phyloP scores from a whole-genome alignment of 2,329 filamentous ascomycete species.

The Fusarium praegraminearum region DNA sequence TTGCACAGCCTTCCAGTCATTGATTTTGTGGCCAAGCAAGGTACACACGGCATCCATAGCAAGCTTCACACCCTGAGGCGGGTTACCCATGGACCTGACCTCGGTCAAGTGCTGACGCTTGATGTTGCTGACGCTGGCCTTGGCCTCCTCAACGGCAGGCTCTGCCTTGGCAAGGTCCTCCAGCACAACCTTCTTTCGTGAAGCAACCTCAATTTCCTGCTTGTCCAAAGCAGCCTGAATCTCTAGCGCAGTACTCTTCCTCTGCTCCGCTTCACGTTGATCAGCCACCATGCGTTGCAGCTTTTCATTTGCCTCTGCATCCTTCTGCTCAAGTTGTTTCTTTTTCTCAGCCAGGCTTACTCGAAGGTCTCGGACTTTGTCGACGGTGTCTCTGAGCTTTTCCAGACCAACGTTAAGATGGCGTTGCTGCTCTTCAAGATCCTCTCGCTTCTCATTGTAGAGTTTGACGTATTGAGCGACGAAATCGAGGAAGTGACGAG shows the following conservation, averaged over 20 bases:
- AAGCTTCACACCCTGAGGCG: slow-evolving; percentile 89
- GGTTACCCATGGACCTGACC: slow-evolving; percentile 96
- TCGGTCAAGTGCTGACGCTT: slow-evolving; percentile 97
- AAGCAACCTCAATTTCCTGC: slow-evolving; percentile 88
- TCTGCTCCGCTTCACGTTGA: slow-evolving; percentile 92
- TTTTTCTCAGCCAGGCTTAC: slow-evolving; percentile 95
- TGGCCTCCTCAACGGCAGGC: slow-evolving; percentile 91
- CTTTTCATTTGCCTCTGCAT: slow-evolving; percentile 96
- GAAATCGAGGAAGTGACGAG: slow-evolving; percentile 97
- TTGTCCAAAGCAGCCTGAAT: slow-evolving; percentile 88
- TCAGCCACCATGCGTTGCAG: slow-evolving; percentile 97
- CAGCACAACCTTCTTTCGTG: slow-evolving; percentile 85
- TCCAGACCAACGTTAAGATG: slow-evolving; percentile 98
- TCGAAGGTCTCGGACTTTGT: slow-evolving; percentile 94
- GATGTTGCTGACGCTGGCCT: slow-evolving; percentile 98
- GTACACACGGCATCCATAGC: slow-evolving; percentile 97
- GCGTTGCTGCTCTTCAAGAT: slow-evolving; percentile 97
- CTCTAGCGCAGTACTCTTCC: slow-evolving; percentile 87
- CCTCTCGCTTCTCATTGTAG: slow-evolving; percentile 98
- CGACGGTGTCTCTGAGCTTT: slow-evolving; percentile 95
- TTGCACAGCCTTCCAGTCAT: slow-evolving; percentile 92
- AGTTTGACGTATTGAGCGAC: slow-evolving; percentile 97
- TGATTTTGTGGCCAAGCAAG: slow-evolving; percentile 87
- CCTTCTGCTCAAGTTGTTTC: slow-evolving; percentile 90
- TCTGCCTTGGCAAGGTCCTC: slow-evolving; percentile 90